phyloP scores from a whole-genome alignment of 2,329 filamentous ascomycete species.

The Dothideomycetes sp. region DNA sequence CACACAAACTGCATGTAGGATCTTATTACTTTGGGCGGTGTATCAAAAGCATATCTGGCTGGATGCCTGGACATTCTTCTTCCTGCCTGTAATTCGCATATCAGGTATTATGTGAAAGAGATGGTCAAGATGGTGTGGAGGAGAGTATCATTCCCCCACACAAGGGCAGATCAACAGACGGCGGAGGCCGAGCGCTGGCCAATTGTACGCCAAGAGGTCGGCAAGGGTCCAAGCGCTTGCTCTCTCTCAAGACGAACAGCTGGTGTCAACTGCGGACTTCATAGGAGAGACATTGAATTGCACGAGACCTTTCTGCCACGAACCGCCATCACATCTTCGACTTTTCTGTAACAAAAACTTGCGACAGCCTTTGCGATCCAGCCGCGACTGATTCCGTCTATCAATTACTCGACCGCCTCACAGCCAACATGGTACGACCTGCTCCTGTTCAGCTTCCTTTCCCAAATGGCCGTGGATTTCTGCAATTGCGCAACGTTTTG shows the following conservation, averaged over 20 bases:
- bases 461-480: not conserved
- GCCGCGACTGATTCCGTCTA: not conserved
- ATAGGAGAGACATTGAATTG: not conserved
- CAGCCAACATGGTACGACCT: slow-evolving; percentile 9
- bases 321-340: not conserved
- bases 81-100: not conserved
- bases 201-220: not conserved
- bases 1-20: not conserved
- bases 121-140: not conserved
- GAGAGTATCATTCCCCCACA: not conserved
- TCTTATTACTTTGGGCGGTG: slow-evolving; percentile 1
- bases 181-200: not conserved
- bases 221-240: not conserved
- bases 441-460: not conserved
- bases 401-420: not conserved
- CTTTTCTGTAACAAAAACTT: no score
- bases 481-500: no score
- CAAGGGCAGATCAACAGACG: not conserved
- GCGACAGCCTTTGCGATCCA: no score
- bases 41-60: slow-evolving; percentile 7
- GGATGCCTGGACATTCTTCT: no score
- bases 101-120: not conserved
- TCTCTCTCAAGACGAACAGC: slow-evolving; percentile 3
- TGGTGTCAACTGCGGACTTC: slow-evolving; percentile 3
- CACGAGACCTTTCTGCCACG: slow-evolving; percentile 2